These are phyloP conservation scores for Coniferiporia weirii DNA, from an alignment of 1,284 basidiomycete genomes.

Conservation along the genomic window DNA sequence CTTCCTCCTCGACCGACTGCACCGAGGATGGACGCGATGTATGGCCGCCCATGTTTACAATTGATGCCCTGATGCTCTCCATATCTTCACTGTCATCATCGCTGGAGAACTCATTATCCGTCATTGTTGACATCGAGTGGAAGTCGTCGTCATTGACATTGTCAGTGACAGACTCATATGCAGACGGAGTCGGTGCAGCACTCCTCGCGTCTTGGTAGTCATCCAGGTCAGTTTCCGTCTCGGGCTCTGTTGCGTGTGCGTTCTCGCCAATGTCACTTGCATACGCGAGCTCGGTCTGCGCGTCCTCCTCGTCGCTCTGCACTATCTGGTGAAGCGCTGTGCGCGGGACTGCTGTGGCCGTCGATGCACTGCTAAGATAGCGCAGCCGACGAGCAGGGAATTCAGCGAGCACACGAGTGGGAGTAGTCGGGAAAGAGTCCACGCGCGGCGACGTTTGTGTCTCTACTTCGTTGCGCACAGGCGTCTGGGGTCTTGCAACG, in stretches of 20 bases:
- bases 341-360: slow-evolving; percentile 34
- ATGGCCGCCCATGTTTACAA: slow-evolving; percentile 28
- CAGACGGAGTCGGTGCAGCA: slow-evolving; percentile 58
- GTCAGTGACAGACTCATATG: slow-evolving; percentile 31
- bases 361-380: slow-evolving; percentile 43
- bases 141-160: slow-evolving; percentile 52
- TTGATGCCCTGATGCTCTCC: slow-evolving; percentile 61
- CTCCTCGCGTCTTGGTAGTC: slow-evolving; percentile 83
- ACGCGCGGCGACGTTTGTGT: slow-evolving; percentile 19
- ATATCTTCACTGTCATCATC: slow-evolving; percentile 44
- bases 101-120: slow-evolving; percentile 55
- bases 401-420: slow-evolving; percentile 46
- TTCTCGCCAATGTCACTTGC: slow-evolving; percentile 28
- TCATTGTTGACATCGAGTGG: slow-evolving; percentile 68
- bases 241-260: slow-evolving; percentile 42
- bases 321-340: slow-evolving; percentile 28
- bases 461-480: slow-evolving; percentile 17
- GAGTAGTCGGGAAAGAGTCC: slow-evolving; percentile 28
- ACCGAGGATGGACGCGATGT: slow-evolving; percentile 23
- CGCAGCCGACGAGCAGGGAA: slow-evolving; percentile 27
- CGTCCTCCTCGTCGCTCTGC: slow-evolving; percentile 29
- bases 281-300: slow-evolving; percentile 44
- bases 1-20: not conserved
- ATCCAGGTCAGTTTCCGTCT: slow-evolving; percentile 62
- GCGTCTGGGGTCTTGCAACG: slow-evolving; percentile 4